Base-by-base conservation (phyloP, 768 basidiomycete genomes). In the Lentinula boryana region DNA sequence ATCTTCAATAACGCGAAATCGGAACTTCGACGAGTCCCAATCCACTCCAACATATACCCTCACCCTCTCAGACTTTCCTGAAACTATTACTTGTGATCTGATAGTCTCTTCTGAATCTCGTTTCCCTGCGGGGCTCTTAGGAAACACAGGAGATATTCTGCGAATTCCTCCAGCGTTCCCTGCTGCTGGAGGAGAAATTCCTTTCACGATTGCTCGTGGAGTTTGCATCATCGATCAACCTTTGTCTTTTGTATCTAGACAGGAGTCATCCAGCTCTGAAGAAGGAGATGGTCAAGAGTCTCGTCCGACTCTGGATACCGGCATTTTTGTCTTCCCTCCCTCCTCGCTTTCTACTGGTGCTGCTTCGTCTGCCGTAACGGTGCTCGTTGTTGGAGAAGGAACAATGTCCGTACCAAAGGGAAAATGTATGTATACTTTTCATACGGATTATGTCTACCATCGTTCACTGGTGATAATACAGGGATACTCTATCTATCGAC, bases 321-420 rank as follows among this genome's bases (percentile, higher is more conserved):
- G 79, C 2, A 69, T 93, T 13, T 68, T 94, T 5, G 79, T 93
- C 4, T 92, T 93, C 64, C 89, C 93, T 0, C 93, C 93, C 1
- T 76, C 74, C 1, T 81, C 84, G 0, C 67, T 90, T 7, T 57
- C 69, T 1, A 69, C 63, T 43, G 82, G 77, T 31, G 85, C 85
- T 21, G 75, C 78, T 2, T 71, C 71, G 4, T 75, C 75, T 1
- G 79, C 85, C 3, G 87, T 83, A 2, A 86, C 85, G 51, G 84
- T 80, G 1, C 71, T 95, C 36, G 74, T 89, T 21, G 83, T 85
- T 1, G 93, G 93, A 2, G 84, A 87, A 67, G 86, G 84, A 8
- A 87, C 87, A 13, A 76, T 92, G 75, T 86, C 88, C 4, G 80
- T 89, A 21, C 93, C 93, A 0, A 74, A 77, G 53, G 89, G 84